Evolutionary conservation across 768 basidiomycete genomes (phyloP).

Genomic region (Lentinula edodes): DNA sequence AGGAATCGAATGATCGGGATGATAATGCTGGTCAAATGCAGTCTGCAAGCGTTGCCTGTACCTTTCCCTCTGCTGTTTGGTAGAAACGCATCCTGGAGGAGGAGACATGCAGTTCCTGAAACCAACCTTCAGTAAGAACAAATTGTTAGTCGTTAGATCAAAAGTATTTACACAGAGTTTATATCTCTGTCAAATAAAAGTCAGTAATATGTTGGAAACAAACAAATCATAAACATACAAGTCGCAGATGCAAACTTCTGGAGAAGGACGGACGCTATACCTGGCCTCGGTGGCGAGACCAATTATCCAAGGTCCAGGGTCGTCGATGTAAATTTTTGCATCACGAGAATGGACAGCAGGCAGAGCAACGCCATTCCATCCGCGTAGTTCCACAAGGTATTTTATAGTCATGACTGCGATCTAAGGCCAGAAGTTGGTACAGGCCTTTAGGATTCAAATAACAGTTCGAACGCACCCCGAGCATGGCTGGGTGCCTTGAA

Average conservation of each 20-base stretch:
- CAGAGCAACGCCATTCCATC: conserved; percentile 88
- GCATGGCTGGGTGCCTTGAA: conserved; percentile 87
- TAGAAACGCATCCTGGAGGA: conserved; percentile 67
- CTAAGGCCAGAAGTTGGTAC: conserved; percentile 25
- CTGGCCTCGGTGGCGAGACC: conserved; percentile 83
- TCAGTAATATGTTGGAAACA: not conserved
- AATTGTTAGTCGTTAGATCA: conserved; percentile 11
- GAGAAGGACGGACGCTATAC: conserved; percentile 64
- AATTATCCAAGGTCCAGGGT: conserved; percentile 96
- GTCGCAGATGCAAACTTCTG: conserved; percentile 86
- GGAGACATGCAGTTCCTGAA: conserved; percentile 73
- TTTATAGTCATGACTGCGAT: conserved; percentile 87
- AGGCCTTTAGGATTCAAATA: not conserved
- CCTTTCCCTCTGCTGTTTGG: conserved; percentile 75
- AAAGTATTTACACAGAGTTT: conserved; percentile 59
- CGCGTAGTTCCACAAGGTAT: conserved; percentile 88
- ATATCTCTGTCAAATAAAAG: conserved; percentile 53
- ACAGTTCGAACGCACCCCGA: conserved; percentile 48
- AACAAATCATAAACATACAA: conserved; percentile 43
- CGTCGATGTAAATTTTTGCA: conserved; percentile 89
- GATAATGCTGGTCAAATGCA: conserved; percentile 83
- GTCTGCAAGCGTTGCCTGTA: conserved; percentile 68
- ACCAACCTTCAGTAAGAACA: conserved; percentile 9
- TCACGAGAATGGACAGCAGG: conserved; percentile 83
- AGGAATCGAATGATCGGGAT: conserved; percentile 82